Conservation (phyloP, 805 yeast genomes). For the Saccharomyces eubayanus region DNA sequence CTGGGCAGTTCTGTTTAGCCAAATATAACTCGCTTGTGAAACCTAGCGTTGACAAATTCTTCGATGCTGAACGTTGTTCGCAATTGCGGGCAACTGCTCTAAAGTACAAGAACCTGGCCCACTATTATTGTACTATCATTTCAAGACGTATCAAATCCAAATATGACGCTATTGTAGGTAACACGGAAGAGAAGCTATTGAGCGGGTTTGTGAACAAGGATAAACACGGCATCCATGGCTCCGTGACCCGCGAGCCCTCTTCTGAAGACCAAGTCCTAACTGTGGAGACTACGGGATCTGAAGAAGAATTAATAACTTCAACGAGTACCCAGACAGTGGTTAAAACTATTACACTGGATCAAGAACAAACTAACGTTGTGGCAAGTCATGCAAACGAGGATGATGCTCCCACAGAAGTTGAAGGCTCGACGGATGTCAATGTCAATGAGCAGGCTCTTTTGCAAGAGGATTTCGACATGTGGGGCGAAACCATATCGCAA, state of each 20-base stretch:
- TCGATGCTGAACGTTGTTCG: background rate
- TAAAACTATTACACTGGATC: slow-evolving; percentile 13
- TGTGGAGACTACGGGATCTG: slow-evolving; percentile 1
- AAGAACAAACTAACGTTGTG: slow-evolving; percentile 1
- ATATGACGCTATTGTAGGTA: background rate
- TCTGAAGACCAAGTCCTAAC: slow-evolving; percentile 3
- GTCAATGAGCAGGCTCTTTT: slow-evolving; percentile 19
- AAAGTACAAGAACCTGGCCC: background rate
- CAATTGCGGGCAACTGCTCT: background rate
- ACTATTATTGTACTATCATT: background rate
- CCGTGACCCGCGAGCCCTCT: background rate
- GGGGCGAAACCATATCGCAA: slow-evolving; percentile 32
- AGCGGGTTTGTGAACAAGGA: background rate
- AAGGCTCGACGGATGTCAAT: slow-evolving; percentile 6
- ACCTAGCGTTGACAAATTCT: slow-evolving; percentile 3
- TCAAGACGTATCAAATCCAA: background rate
- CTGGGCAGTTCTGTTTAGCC: background rate
- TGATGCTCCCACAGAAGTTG: slow-evolving; percentile 3
- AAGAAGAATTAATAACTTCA: background rate
- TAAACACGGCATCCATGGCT: background rate
- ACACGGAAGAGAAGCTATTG: background rate
- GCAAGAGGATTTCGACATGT: slow-evolving; percentile 32
- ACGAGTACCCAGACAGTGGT: slow-evolving; percentile 14
- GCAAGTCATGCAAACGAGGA: slow-evolving; percentile 6
- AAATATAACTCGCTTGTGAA: background rate